Base-by-base conservation (phyloP, 129 eudicot genomes). In the Cynara cardunculus region DNA sequence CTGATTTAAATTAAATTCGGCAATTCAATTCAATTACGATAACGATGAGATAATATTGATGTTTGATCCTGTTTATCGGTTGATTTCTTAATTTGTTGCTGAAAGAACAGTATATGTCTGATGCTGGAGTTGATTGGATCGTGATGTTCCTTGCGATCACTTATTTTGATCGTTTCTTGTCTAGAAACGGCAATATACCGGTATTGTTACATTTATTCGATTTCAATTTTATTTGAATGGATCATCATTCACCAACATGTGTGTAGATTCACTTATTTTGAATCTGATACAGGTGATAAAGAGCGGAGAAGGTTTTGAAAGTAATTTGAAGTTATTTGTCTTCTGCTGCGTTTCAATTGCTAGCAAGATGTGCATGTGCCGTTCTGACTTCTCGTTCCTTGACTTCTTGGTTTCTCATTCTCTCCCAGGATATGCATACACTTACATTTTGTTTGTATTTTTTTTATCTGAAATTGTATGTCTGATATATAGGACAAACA, bases 111-210 rank as follows among this genome's bases (percentile, higher is more conserved):
- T 69, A 28, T 5, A 21, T 2, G 37, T 0, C 5, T 69, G 3
- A 18, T n/a, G 1, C 39, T 34, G 65, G n/a, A 56, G 22, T 56
- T 56, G 56, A 81, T 65, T 46, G 25, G 30, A 1, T 19, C 27
- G 75, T 74, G 21, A 68, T 62, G 2, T 81, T 24, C 56, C 25
- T 41, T 65, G 85, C 80, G 26, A 46, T 81, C 25, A 67, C 25
- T 66, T 74, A 39, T 78, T 25, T 73, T 6, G 85, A 81, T 81
- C 85, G 85, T 22, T 75, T 81, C 75, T 21, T 81, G 34, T 73
- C 85, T 10, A 74, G 62, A 35, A 19, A 35, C 41, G 18, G 0
- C 34, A 19, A 22, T 11, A 44, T 75, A 65, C 75, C 79, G 80
- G 85, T 81, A 74, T 6, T 3, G n/a, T 44, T 75, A 56, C 46